Evolutionary conservation across 2,329 filamentous ascomycete species (phyloP).

Genomic region (Grosmannia penicillata): DNA sequence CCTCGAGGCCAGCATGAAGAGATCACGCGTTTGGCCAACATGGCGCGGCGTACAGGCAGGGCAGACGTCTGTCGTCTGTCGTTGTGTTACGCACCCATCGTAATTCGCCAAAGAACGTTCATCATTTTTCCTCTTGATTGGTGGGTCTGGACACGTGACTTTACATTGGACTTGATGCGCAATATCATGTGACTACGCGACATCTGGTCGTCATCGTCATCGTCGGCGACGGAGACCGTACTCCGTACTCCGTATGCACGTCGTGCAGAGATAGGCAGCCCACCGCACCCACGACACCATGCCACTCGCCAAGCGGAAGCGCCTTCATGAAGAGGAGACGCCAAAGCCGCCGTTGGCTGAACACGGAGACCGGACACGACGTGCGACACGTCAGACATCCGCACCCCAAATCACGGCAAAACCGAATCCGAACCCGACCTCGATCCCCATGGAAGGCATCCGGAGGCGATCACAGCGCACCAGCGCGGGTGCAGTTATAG

Average conservation of each 20-base stretch:
- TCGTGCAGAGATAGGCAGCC: no score
- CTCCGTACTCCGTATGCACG: no score
- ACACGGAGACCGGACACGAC: constrained; percentile 11
- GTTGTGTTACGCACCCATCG: no score
- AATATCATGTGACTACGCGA: no score
- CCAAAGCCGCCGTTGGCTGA: constrained; percentile 2
- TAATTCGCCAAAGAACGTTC: no score
- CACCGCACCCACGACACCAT: constrained; percentile 8
- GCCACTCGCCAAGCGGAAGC: constrained; percentile 19
- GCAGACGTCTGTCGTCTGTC: background rate
- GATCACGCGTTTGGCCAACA: constrained; percentile 8
- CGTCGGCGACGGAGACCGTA: no score
- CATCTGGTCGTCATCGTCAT: no score
- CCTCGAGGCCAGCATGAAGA: constrained; percentile 14
- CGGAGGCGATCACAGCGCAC: constrained; percentile 12
- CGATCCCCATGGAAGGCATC: no score
- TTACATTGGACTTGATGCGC: no score
- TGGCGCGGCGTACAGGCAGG: constrained; percentile 9
- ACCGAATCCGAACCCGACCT: constrained; percentile 15
- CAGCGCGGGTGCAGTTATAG: background rate
- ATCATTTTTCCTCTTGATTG: no score
- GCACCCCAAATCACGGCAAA: constrained; percentile 17
- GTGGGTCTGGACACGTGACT: no score
- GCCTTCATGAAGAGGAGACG: constrained; percentile 8
- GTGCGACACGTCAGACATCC: constrained; percentile 21